Base-by-base conservation (phyloP, 371 early-diverging fungal genomes). In the Mucor circinelloides region DNA sequence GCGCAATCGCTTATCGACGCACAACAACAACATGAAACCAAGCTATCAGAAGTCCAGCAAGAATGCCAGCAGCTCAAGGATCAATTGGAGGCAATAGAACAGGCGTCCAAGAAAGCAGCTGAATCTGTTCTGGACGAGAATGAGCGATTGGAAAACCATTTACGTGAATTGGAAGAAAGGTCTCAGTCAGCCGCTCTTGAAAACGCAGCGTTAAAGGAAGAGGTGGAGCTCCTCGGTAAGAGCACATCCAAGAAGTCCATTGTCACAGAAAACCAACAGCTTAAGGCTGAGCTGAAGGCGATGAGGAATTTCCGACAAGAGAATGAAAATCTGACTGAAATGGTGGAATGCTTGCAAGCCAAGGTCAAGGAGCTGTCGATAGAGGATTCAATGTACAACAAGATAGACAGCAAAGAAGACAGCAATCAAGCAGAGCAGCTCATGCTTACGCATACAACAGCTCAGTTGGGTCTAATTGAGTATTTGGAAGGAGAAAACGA, bases 401-500 rank as follows among this genome's bases (percentile, higher is more conserved):
- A n/a, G 6, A 31, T n/a, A 3, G 32, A 10, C 28, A 56, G n/a
- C 17, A 32, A 17, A 5, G 40, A 40, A 9, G 40, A 17, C 2
- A 52, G 15, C 13, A 5, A 28, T 15, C 31, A 36, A 59, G 67
- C 69, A 59, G 75, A 80, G 19, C 71, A 77, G 28, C 13, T 75
- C 4, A 65, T 76, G 63, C 65, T 63, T 13, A 66, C 73, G 63
- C 77, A 78, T 44, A 72, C 79, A 27, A 70, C 74, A 27, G 77
- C 82, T 30, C 79, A 79, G 48, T 62, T 79, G 4, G 73, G 75
- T 5, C 36, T 79, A 57, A 77, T 77, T 30, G 79, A 82, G 30
- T 79, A 71, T 42, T 59, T 82, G 13, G 79, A 79, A 68, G 82
- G 81, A 13, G 75, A 81, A 68, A 64, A 67, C 30, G 72, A 81